Evolutionary conservation across 2,329 filamentous ascomycete species (phyloP).

Genomic region (Cladosporium sp.): DNA sequence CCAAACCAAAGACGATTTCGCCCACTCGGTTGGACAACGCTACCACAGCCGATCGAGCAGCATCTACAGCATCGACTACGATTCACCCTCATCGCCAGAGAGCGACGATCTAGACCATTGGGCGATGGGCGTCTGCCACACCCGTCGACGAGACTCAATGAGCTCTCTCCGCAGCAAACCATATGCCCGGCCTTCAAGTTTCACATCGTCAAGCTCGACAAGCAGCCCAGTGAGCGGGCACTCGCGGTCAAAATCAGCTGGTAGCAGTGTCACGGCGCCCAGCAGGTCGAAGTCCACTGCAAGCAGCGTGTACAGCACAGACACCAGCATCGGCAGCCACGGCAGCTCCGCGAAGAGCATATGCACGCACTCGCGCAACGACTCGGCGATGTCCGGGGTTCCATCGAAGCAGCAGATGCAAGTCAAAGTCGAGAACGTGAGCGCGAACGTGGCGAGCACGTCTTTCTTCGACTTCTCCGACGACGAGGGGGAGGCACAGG

Average conservation of each 20-base stretch:
- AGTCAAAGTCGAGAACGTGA: neutral
- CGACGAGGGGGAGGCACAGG: neutral
- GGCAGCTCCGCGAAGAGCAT: neutral
- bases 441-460: neutral
- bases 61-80: neutral
- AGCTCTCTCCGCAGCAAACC: slow-evolving; percentile 2
- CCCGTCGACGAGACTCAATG: neutral
- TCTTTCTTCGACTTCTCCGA: slow-evolving; percentile 6
- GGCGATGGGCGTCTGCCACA: neutral
- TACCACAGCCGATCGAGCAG: neutral
- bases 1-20: neutral
- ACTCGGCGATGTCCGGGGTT: neutral
- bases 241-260: neutral
- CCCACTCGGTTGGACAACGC: neutral
- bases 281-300: neutral
- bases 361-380: neutral
- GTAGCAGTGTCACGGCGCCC: neutral
- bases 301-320: slow-evolving; percentile 5
- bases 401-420: slow-evolving; percentile 1
- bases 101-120: neutral
- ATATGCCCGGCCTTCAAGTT: neutral
- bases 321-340: slow-evolving; percentile 1
- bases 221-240: neutral
- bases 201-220: no score
- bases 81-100: neutral